Evolutionary conservation across 2,329 filamentous ascomycete species (phyloP), one percentile per base, ranked within the genome.

Genomic region (Microdochium bolleyi): DNA sequence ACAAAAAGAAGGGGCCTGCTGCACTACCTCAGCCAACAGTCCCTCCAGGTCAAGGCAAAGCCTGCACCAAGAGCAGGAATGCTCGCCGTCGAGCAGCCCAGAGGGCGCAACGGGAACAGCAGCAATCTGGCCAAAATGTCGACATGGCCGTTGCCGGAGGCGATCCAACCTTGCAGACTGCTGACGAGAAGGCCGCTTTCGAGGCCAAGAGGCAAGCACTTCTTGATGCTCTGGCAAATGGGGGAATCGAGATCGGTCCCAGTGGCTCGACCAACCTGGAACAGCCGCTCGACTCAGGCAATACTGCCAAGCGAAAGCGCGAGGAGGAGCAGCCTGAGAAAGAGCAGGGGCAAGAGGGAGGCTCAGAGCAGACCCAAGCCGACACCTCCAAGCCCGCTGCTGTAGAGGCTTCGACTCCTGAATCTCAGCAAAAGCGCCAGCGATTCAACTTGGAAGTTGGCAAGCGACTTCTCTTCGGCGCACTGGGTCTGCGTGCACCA

Each of bases 381-480:
- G 52, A 54, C 19, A 53, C 56, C 14, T 19, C 22, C 14, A 25
- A 27, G 24, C 16, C n/a, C 5, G 24, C 51, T 19, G 24, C 32
- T 21, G 49, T 21, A n/a, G 53, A 58, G 16, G 24, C 52, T 2
- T 49, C 54, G 16, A 56, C 54, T 14, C 57, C 58, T 14, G 50
- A 54, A 16, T 57, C 62, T 11, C 54, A 58, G 8, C 60, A 64
- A 53, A 70, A 67, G 52, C 62, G 63, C 49, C 59, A 64, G n/a
- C 67, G 63, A 32, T 49, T 71, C 3, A 67, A 80, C 53, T 56
- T 89, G 27, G 79, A 76, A 16, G 84, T 85, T 51, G 82, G 84
- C 2, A 78, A 82, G 51, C 79, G 88, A 57, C 72, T 92, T 53
- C 66, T 92, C 0, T 89, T 91, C 60, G 84, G 84, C 9, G 85